Conservation (phyloP, 164 flowering plant species). For the Paratinospora sagittata region DNA sequence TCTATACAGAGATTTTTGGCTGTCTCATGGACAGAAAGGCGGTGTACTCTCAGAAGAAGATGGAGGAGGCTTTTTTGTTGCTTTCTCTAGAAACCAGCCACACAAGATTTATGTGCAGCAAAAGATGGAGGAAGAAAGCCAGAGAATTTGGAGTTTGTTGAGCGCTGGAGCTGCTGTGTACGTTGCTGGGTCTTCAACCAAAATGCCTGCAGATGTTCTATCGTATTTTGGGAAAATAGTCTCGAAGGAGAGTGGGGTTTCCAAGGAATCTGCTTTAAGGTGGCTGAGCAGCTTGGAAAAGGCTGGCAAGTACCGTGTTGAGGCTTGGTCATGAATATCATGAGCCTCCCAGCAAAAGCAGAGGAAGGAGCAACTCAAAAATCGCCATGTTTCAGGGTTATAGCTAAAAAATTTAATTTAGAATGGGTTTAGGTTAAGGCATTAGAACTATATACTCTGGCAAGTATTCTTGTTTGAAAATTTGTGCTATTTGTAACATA, state of each 20-base stretch:
- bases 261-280: constrained; percentile 51
- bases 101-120: constrained; percentile 88
- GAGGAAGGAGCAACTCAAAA: too few relatives aligned
- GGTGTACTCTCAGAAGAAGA: constrained; percentile 78
- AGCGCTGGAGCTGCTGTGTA: constrained; percentile 71
- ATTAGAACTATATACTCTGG: background rate
- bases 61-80: constrained; percentile 90
- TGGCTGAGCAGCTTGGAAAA: constrained; percentile 63
- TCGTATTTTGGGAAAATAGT: constrained; percentile 68
- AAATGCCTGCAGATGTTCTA: constrained; percentile 85
- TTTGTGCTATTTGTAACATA: background rate
- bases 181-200: constrained; percentile 87
- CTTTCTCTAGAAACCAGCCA: constrained; percentile 87
- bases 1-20: constrained; percentile 78
- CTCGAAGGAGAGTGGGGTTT: constrained; percentile 51
- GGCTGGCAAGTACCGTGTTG: constrained; percentile 82
- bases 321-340: constrained; percentile 73
- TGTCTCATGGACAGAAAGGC: constrained; percentile 40
- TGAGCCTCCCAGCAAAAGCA: background rate
- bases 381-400: too few relatives aligned
- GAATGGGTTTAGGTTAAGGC: background rate
- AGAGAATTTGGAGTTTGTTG: constrained; percentile 60
- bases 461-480: background rate
- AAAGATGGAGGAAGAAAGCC: constrained; percentile 66
- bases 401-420: too few relatives aligned